Percentiles rank a stretch among this genome's conserved stretches.
These are phyloP conservation scores for Pseudevernia furfuracea DNA, from an alignment of 495 filamentous ascomycete genomes.

Conservation along the genomic window DNA sequence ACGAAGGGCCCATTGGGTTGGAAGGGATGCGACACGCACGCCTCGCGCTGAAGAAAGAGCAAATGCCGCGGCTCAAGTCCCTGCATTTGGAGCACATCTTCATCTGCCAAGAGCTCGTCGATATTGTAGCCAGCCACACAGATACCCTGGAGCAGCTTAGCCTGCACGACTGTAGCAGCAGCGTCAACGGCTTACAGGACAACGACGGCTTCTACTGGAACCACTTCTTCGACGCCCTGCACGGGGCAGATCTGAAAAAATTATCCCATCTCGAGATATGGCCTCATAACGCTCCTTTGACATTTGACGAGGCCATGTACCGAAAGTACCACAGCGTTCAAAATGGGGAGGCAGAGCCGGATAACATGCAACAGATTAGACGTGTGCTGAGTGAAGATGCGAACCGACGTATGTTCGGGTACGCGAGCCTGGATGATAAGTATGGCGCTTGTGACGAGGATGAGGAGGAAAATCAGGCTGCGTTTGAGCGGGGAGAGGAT, in stretches of 20 bases:
- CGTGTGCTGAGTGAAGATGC: not conserved
- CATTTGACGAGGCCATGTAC: no score
- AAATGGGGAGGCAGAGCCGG: not conserved
- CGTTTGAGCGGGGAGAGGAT: not conserved
- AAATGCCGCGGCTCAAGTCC: slow-evolving; percentile 1
- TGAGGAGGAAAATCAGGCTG: not conserved
- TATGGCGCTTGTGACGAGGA: not conserved
- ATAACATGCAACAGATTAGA: not conserved
- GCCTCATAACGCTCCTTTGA: not conserved
- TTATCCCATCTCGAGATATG: not conserved
- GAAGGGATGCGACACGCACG: not conserved
- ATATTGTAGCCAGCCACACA: not conserved
- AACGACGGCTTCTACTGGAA: slow-evolving; percentile 5
- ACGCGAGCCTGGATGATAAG: not conserved
- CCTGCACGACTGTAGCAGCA: not conserved
- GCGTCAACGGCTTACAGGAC: not conserved
- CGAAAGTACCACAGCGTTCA: not conserved
- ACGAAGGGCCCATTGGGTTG: slow-evolving; percentile 1
- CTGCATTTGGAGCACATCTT: slow-evolving; percentile 7
- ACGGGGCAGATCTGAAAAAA: not conserved
- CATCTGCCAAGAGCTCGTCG: slow-evolving; percentile 6
- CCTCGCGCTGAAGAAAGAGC: not conserved
- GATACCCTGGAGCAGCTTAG: not conserved
- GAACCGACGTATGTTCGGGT: not conserved
- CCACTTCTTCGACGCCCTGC: slow-evolving; percentile 16